Evolutionary conservation across 257 asterid genomes (phyloP).

Genomic region (Linderniella brevidens): DNA sequence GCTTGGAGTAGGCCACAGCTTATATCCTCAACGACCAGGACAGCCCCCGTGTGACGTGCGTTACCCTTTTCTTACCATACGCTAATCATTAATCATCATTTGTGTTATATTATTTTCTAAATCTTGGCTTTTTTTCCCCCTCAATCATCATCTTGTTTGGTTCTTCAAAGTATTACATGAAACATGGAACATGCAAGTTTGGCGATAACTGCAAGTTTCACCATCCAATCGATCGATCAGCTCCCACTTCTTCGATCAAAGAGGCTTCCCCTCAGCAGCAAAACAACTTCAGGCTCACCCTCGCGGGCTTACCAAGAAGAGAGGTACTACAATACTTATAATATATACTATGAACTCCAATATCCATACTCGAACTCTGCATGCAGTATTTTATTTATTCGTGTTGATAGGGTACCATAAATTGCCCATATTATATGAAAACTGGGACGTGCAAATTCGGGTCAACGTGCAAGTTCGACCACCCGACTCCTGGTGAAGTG

Average conservation of each 20-base stretch:
- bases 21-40: too few species aligned
- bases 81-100: too few species aligned
- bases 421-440: constrained; percentile 94
- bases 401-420: constrained; percentile 53
- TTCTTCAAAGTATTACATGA: constrained; percentile 65
- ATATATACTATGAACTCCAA: too few species aligned
- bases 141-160: too few species aligned
- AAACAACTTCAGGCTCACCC: constrained; percentile 59
- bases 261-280: constrained; percentile 19
- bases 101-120: too few species aligned
- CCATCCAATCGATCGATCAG: constrained; percentile 72
- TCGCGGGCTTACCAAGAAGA: constrained; percentile 91
- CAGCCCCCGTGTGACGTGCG: too few species aligned
- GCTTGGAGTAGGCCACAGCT: too few species aligned
- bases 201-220: constrained; percentile 74
- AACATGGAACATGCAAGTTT: constrained; percentile 83
- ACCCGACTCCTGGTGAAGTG: constrained; percentile 93
- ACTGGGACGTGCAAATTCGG: constrained; percentile 89
- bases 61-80: too few species aligned
- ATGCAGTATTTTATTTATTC: not conserved
- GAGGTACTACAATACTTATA: too few species aligned
- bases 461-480: constrained; percentile 79
- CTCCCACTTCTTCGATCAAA: constrained; percentile 18
- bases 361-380: too few species aligned
- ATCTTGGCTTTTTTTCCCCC: too few species aligned